Evolutionary conservation across 202 grass and related monocot species (phyloP).

Genomic region (Setaria italica): DNA sequence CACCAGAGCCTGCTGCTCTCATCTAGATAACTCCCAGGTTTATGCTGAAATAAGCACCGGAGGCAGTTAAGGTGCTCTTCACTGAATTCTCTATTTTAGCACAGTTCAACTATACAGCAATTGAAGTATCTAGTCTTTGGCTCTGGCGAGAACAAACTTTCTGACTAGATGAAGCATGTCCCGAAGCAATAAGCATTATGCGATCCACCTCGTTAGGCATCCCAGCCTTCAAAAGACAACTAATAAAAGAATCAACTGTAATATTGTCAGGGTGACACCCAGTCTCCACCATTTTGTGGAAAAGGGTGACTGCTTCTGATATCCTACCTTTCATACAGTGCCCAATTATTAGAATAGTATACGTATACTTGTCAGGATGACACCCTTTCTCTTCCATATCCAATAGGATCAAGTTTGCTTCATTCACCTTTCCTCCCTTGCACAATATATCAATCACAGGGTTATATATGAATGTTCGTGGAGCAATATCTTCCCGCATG

Average conservation of each 20-base stretch:
- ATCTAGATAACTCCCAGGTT: conserved; percentile 29
- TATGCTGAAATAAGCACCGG: not conserved
- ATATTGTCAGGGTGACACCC: conserved; percentile 72
- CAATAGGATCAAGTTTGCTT: conserved; percentile 64
- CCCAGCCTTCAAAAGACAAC: conserved; percentile 80
- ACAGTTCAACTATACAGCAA: conserved; percentile 67
- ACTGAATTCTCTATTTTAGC: conserved; percentile 16
- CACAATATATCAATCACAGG: conserved; percentile 82
- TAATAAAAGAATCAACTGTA: conserved; percentile 70
- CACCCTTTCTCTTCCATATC: conserved; percentile 73
- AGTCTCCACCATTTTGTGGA: conserved; percentile 69
- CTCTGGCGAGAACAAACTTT: conserved; percentile 54
- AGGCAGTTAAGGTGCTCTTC: conserved; percentile 26
- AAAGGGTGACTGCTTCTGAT: conserved; percentile 65
- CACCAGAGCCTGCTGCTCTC: conserved; percentile 40
- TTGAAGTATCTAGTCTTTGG: conserved; percentile 63
- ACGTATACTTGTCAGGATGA: conserved; percentile 85
- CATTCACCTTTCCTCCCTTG: conserved; percentile 72
- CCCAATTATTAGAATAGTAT: conserved; percentile 84
- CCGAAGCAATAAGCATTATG: conserved; percentile 68
- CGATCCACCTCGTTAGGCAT: conserved; percentile 73
- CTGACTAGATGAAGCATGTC: conserved; percentile 49
- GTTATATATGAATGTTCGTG: conserved; percentile 83
- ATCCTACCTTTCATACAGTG: conserved; percentile 90
- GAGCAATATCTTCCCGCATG: conserved; percentile 64